Evolutionary conservation across 768 basidiomycete species (phyloP).

Genomic region (Gymnopilus junonius): DNA sequence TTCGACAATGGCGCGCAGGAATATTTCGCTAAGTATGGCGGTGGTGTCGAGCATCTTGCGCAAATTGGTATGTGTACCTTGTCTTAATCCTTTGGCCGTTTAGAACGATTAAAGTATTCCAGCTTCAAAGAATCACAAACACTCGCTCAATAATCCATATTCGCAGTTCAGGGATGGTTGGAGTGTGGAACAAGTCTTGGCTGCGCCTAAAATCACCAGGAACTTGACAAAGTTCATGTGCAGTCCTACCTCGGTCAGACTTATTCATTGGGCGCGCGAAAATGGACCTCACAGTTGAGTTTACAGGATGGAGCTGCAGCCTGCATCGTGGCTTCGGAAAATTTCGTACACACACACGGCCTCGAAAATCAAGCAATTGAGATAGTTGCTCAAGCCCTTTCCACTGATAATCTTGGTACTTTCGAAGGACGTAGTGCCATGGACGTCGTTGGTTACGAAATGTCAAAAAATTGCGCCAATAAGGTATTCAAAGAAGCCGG

Average conservation of each 20-base stretch:
- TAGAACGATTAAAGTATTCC: not conserved
- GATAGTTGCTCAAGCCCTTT: slow-evolving; percentile 66
- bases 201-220: slow-evolving; percentile 69
- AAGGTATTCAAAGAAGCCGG: slow-evolving; percentile 75
- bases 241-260: slow-evolving; percentile 75
- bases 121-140: slow-evolving; percentile 87
- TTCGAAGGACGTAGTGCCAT: slow-evolving; percentile 75
- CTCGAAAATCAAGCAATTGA: slow-evolving; percentile 90
- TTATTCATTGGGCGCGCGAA: not conserved
- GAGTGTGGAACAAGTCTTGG: slow-evolving; percentile 71
- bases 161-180: slow-evolving; percentile 84
- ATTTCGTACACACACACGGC: slow-evolving; percentile 70
- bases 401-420: slow-evolving; percentile 67
- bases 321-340: slow-evolving; percentile 78
- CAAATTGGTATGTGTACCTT: slow-evolving; percentile 62
- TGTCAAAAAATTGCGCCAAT: slow-evolving; percentile 73
- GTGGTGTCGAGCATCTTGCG: slow-evolving; percentile 66
- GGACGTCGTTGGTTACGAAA: slow-evolving; percentile 81
- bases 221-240: slow-evolving; percentile 87
- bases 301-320: slow-evolving; percentile 74
- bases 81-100: not conserved
- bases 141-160: slow-evolving; percentile 84
- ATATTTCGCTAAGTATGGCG: slow-evolving; percentile 78
- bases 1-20: slow-evolving; percentile 79
- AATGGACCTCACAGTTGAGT: not conserved